phyloP scores from a whole-genome alignment of 75 land plant species.

The Cupressus sempervirens region DNA sequence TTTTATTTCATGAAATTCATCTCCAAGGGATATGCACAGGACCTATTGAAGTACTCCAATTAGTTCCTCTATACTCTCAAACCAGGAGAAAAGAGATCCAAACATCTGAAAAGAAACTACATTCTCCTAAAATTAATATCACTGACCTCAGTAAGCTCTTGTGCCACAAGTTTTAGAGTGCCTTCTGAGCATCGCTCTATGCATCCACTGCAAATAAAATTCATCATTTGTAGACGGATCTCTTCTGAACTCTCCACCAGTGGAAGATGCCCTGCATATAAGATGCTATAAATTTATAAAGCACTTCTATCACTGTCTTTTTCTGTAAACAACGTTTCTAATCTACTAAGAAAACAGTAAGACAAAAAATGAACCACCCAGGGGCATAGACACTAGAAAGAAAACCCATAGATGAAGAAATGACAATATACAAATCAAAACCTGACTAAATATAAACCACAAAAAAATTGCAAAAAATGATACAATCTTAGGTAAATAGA shows the following conservation, averaged over 20 bases:
- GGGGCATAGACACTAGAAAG: neutral
- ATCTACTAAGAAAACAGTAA: neutral
- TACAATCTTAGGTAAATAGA: neutral
- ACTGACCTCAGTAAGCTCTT: conserved; percentile 12
- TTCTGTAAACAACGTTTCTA: neutral
- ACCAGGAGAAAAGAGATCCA: neutral
- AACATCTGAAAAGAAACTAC: neutral
- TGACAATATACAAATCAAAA: neutral
- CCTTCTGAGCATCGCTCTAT: conserved; percentile 21
- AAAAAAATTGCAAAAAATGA: neutral
- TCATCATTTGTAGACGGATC: conserved; percentile 28
- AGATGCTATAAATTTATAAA: neutral
- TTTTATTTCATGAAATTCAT: conserved; percentile 31
- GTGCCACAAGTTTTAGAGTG: neutral
- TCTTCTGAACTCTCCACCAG: conserved; percentile 36
- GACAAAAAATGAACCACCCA: neutral
- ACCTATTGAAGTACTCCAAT: conserved; percentile 13
- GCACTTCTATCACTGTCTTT: neutral
- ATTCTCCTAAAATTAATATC: conserved; percentile 5
- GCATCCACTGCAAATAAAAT: conserved; percentile 14
- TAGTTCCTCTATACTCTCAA: neutral
- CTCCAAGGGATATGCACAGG: conserved; percentile 22
- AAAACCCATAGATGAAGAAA: neutral
- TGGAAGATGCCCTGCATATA: conserved; percentile 31
- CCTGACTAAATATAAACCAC: neutral